phyloP scores from a whole-genome alignment of 2,329 filamentous ascomycete genomes.

The Calonectria henricotiae region DNA sequence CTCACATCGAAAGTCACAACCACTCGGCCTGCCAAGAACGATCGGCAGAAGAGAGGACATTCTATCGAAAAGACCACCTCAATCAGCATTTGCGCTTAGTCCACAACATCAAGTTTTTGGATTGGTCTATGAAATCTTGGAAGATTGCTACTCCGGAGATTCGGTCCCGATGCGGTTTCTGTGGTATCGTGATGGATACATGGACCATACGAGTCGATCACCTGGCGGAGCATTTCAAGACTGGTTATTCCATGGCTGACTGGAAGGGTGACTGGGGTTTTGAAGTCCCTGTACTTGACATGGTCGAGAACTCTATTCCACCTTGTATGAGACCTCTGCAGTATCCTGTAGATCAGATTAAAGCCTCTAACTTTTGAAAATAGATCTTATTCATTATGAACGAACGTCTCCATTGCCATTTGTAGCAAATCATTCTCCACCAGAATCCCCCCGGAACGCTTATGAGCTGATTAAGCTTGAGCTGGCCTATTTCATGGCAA shows the following conservation, averaged over 20 bases:
- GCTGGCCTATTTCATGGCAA: conserved; percentile 68
- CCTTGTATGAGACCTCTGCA: conserved; percentile 70
- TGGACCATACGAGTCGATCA: conserved; percentile 76
- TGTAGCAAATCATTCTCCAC: conserved; percentile 63
- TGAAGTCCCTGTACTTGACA: conserved; percentile 72
- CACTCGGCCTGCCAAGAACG: conserved; percentile 79
- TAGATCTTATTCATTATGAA: conserved; percentile 78
- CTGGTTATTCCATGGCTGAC: conserved; percentile 77
- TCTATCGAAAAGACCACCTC: conserved; percentile 79
- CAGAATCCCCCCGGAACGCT: conserved; percentile 69
- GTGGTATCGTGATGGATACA: conserved; percentile 73
- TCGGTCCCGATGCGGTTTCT: conserved; percentile 77
- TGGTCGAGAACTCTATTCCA: conserved; percentile 79
- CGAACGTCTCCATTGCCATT: conserved; percentile 72
- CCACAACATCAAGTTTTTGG: conserved; percentile 74
- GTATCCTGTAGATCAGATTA: conserved; percentile 58
- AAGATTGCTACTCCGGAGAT: conserved; percentile 75
- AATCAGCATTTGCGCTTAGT: conserved; percentile 77
- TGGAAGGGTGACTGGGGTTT: conserved; percentile 83
- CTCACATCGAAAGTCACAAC: conserved; percentile 74
- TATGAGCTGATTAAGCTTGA: conserved; percentile 76
- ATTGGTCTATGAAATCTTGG: conserved; percentile 78
- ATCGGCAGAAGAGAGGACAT: conserved; percentile 73
- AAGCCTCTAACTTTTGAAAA: conserved; percentile 61
- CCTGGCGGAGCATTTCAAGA: conserved; percentile 79